Evolutionary conservation across 1,139 yeast species (phyloP).

Genomic region (Blastobotrys buckinghamii): DNA sequence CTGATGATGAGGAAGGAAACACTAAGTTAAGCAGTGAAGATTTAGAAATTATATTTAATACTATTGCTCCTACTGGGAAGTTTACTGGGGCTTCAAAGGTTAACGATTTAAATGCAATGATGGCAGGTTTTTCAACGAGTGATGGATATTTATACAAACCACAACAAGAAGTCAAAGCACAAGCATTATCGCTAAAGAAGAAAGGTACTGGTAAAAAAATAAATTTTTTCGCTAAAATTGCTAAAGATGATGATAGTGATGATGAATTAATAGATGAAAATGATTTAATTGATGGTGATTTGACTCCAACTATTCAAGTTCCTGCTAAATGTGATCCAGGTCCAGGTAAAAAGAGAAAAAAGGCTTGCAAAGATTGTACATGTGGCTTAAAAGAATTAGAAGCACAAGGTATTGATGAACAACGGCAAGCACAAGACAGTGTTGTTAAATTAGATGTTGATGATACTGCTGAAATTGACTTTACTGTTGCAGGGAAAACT

Average conservation of each 20-base stretch:
- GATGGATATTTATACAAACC: constrained; percentile 33
- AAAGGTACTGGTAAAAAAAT: constrained; percentile 6
- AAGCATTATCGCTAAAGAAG: constrained; percentile 1
- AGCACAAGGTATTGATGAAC: constrained; percentile 35
- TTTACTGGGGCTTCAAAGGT: constrained; percentile 41
- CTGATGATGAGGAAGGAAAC: constrained; percentile 33
- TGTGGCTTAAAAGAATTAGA: constrained; percentile 85
- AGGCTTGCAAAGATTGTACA: constrained; percentile 91
- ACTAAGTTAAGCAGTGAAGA: constrained; percentile 28
- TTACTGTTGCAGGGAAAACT: constrained; percentile 83
- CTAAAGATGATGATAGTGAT: constrained; percentile 38
- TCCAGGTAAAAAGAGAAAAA: constrained; percentile 48
- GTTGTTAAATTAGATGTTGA: constrained; percentile 55
- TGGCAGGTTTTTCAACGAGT: constrained; percentile 54
- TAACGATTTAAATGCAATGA: constrained; percentile 50
- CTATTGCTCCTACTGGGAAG: constrained; percentile 44
- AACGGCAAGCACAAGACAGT: constrained; percentile 22
- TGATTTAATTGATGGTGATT: constrained; percentile 36
- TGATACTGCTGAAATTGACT: constrained; percentile 78
- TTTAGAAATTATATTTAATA: constrained; percentile 38
- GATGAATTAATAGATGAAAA: constrained; percentile 44
- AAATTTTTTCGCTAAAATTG: constrained; percentile 13
- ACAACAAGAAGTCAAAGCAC: constrained; percentile 28
- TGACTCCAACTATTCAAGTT: constrained; percentile 36
- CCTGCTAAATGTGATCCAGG: constrained; percentile 39